Base-by-base conservation (phyloP, 2,329 filamentous ascomycete genomes). In the Aspergillus felis region DNA sequence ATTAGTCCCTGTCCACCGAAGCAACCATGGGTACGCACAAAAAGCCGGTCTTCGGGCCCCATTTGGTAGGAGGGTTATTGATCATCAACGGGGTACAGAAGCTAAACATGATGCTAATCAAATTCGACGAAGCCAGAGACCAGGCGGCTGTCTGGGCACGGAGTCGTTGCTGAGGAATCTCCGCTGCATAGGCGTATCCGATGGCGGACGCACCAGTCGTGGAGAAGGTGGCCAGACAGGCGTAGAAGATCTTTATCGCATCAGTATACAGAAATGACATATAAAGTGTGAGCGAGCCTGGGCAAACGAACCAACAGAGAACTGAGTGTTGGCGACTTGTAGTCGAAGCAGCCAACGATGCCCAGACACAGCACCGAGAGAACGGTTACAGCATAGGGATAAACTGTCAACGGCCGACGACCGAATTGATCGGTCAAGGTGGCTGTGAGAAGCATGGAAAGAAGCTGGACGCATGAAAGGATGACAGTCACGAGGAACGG, bases 41-140 rank as follows among this genome's bases (percentile, higher is more conserved):
- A 53, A 78, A 79, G 0, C 76, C 77, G 0, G 77, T 79, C 59
- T 76, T 78, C 2, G 78, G 73, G 5, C 77, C 76, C 76, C 77
- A 79, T n/a, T 72, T 59, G 0, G 66, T 60, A 6, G 59, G 54
- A 1, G 58, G 57, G 0, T 70, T 74, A 46, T 78, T 77, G 54
- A 79, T 78, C 77, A 79, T 79, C 8, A 77, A 51, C 1, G 77
- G 77, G 0, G 76, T 79, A 55, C 71, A 75, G 64, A 79, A 79
- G 53, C 72, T 78, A 54, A 79, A 78, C 72, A 79, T 76, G 58
- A 77, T 76, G 10, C 68, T 73, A 10, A 79, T 63, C 28, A 72
- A 51, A 51, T 78, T 78, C 1, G 76, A 77, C 3, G 65, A 64
- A 0, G 76, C 76, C 0, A 79, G 68, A 10, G 72, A 68, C 70